Percentiles rank a stretch among this genome's conserved stretches.
Conservation (phyloP, 352 stramenopile species). For the Globisporangium okanoganense region DNA sequence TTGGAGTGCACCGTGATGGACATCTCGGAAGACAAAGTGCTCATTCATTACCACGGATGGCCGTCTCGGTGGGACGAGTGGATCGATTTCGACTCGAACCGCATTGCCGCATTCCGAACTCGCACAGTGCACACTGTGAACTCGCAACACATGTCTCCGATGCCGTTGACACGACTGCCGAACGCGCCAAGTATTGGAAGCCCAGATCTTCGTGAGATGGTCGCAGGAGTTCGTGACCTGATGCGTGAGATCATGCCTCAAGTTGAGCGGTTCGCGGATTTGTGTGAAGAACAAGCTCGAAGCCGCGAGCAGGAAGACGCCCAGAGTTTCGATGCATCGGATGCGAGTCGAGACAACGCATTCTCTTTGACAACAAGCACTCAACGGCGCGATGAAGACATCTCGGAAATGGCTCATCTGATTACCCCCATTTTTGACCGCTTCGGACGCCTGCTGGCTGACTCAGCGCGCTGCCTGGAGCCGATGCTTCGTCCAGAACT, state of each 20-base stretch:
- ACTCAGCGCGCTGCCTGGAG: slow-evolving; percentile 61
- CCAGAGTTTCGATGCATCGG: background rate
- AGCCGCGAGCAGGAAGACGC: background rate
- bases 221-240: slow-evolving; percentile 54
- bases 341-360: background rate
- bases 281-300: slow-evolving; percentile 47
- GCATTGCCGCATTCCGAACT: slow-evolving; percentile 95
- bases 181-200: slow-evolving; percentile 44
- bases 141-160: slow-evolving; percentile 50
- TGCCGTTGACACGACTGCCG: slow-evolving; percentile 46
- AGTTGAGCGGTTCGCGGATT: slow-evolving; percentile 50
- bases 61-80: slow-evolving; percentile 97
- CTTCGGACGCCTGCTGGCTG: slow-evolving; percentile 66
- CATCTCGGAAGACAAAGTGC: slow-evolving; percentile 78
- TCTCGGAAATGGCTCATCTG: slow-evolving; percentile 67
- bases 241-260: slow-evolving; percentile 74
- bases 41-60: slow-evolving; percentile 98
- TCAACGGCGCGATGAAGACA: slow-evolving; percentile 15
- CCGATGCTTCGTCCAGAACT: slow-evolving; percentile 57
- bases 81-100: slow-evolving; percentile 92
- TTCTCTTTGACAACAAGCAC: background rate
- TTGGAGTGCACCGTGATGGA: slow-evolving; percentile 96
- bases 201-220: slow-evolving; percentile 40
- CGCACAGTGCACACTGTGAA: slow-evolving; percentile 70
- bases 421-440: slow-evolving; percentile 77